Conservation (phyloP, 2,329 filamentous ascomycete genomes). For the Monilinia polystroma region DNA sequence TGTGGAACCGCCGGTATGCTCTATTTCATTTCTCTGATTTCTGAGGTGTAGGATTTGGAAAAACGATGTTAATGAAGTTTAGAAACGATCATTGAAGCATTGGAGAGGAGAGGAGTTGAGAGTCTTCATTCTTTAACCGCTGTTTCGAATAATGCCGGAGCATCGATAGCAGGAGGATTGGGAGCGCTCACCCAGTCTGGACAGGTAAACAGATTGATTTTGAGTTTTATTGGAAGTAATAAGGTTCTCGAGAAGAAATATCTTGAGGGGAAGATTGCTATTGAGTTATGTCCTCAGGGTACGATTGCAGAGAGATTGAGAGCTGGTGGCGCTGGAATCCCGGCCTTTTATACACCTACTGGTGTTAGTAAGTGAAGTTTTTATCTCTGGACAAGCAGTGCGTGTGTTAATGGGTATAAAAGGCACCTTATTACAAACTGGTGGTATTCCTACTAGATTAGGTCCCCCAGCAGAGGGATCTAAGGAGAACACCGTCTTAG, state of each 20-base stretch:
- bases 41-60: too few relatives aligned
- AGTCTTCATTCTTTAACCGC: conserved; percentile 61
- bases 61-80: conserved; percentile 12
- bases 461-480: conserved; percentile 49
- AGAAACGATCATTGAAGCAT: conserved; percentile 69
- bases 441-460: conserved; percentile 65
- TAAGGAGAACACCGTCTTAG: conserved; percentile 47
- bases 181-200: conserved; percentile 65
- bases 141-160: conserved; percentile 77
- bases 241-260: conserved; percentile 73
- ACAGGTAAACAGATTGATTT: conserved; percentile 68
- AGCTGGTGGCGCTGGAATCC: conserved; percentile 71
- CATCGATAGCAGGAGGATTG: conserved; percentile 65
- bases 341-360: conserved; percentile 76
- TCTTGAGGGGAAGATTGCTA: conserved; percentile 66
- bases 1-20: conserved; percentile 10
- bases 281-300: conserved; percentile 74
- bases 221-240: conserved; percentile 75
- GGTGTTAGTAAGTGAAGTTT: conserved; percentile 54
- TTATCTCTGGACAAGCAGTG: fast-evolving
- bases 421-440: conserved; percentile 65
- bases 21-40: neutral
- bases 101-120: conserved; percentile 58
- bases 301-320: conserved; percentile 69
- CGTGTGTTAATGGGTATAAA: neutral